phyloP scores from a whole-genome alignment of 2,329 filamentous ascomycete genomes.

The Epichloe gansuensis region DNA sequence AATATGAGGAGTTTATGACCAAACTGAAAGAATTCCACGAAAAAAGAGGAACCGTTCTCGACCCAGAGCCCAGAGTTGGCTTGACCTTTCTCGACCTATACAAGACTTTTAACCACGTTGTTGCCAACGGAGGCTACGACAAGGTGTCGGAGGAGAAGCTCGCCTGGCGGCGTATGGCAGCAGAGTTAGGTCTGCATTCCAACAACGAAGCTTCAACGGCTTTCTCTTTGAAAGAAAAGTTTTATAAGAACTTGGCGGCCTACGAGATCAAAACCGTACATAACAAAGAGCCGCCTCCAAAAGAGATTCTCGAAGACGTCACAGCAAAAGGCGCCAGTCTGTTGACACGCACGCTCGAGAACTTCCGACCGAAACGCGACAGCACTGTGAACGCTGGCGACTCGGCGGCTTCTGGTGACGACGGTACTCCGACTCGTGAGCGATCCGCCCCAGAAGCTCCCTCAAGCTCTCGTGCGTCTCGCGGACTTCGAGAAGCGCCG shows the following conservation, averaged over 20 bases:
- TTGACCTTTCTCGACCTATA: slow-evolving; percentile 62
- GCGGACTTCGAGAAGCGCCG: slow-evolving; percentile 67
- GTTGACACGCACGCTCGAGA: slow-evolving; percentile 66
- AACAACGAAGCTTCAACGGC: slow-evolving; percentile 70
- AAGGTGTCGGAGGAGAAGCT: slow-evolving; percentile 72
- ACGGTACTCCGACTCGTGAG: slow-evolving; percentile 45
- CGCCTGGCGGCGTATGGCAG: slow-evolving; percentile 69
- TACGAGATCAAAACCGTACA: slow-evolving; percentile 74
- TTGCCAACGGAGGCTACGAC: slow-evolving; percentile 73
- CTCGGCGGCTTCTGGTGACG: slow-evolving; percentile 45
- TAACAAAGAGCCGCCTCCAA: slow-evolving; percentile 69
- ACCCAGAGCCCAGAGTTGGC: slow-evolving; percentile 71
- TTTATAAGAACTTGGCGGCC: slow-evolving; percentile 79
- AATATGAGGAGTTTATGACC: slow-evolving; percentile 69
- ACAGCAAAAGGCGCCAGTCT: slow-evolving; percentile 74
- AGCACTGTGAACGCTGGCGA: slow-evolving; percentile 40
- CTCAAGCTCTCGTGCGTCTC: slow-evolving; percentile 44
- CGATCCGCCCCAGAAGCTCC: slow-evolving; percentile 36
- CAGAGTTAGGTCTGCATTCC: slow-evolving; percentile 61
- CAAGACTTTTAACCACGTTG: slow-evolving; percentile 66
- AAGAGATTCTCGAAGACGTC: slow-evolving; percentile 76
- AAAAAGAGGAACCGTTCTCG: slow-evolving; percentile 65
- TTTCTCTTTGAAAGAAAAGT: slow-evolving; percentile 75
- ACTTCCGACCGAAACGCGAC: slow-evolving; percentile 44
- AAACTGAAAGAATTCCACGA: slow-evolving; percentile 62